Evolutionary conservation across 495 filamentous ascomycete genomes (phyloP), one percentile per base, ranked within the genome.

Genomic region (Neurospora africana): DNA sequence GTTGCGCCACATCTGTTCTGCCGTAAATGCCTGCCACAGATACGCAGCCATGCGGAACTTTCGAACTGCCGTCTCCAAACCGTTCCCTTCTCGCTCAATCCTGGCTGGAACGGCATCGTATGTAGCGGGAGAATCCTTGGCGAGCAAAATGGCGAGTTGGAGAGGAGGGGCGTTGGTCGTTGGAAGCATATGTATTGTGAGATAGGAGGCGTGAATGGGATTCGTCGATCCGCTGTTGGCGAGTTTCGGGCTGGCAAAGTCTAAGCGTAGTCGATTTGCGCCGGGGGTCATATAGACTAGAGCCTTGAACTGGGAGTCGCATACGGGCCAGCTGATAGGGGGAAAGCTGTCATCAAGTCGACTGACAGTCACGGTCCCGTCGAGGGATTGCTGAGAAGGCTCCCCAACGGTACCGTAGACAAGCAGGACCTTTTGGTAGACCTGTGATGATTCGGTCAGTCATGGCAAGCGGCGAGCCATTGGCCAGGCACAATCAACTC

Each of bases 11-110:
- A 97, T 97, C 78, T 98, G 93, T 78, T 97, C 93, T 15, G 91
- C 92, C 1, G 94, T 98, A 77, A 95, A 97, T 9, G 93, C 93
- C 79, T 97, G 94, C 94, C 94, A 98, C 3, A 98, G 85, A 78
- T 97, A 96, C 21, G 93, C 94, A 30, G 93, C 90, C 89, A 93
- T 96, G 70, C 93, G 87, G 76, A 92, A 97, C 80, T 97, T 97
- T 71, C 87, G 86, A 74, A 95, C 86, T 0, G 94, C 94, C 15
- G 85, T 88, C 3, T 95, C 91, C 38, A 97, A 76, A 3, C 86
- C 87, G 78, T 95, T 95, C 5, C 92, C 93, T 84, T 97, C 94
- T 71, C 87, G 87, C 77, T 92, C 88, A 53, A 86, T 80, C 40
- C 91, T 85, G 70, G 93, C 89, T 1, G 93, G 93, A 35, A 90